Conservation (phyloP, 148 eudicot species). For the Vaccinium darrowii region DNA sequence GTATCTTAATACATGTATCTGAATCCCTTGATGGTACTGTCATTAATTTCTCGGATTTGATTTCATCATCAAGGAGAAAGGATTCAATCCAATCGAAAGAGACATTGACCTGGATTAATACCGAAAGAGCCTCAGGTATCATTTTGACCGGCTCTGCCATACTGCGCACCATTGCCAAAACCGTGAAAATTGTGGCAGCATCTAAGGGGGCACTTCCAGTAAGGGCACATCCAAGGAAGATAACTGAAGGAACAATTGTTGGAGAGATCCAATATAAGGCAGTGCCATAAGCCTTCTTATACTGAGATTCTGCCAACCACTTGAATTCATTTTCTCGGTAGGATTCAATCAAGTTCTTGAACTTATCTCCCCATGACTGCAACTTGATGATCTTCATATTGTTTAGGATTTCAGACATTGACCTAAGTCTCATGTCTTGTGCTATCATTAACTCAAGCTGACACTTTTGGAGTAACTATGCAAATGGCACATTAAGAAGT, state of each 20-base stretch:
- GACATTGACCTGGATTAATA: constrained; percentile 44
- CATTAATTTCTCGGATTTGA: constrained; percentile 19
- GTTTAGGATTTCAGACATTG: constrained; percentile 57
- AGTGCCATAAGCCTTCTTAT: constrained; percentile 33
- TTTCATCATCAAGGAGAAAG: constrained; percentile 45
- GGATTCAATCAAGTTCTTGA: constrained; percentile 41
- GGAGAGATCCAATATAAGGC: constrained; percentile 62
- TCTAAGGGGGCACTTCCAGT: constrained; percentile 45
- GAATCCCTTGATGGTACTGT: neutral
- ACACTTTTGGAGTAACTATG: constrained; percentile 42
- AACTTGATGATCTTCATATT: constrained; percentile 67
- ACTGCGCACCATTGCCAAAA: constrained; percentile 36
- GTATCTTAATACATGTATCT: constrained; percentile 21
- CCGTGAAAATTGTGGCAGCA: constrained; percentile 52
- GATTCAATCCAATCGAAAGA: constrained; percentile 44
- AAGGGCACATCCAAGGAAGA: constrained; percentile 44
- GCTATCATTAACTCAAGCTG: constrained; percentile 46
- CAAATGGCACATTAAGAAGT: constrained; percentile 43
- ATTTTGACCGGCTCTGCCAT: constrained; percentile 49
- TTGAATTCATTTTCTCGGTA: constrained; percentile 44
- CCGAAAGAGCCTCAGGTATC: constrained; percentile 45
- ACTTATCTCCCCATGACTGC: constrained; percentile 68
- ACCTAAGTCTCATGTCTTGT: constrained; percentile 55
- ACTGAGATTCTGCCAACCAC: constrained; percentile 39
- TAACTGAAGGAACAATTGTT: constrained; percentile 47